Evolutionary conservation across 1,284 basidiomycete species (phyloP), one percentile per base, ranked within the genome.

Genomic region (Rhizoctonia solani): DNA sequence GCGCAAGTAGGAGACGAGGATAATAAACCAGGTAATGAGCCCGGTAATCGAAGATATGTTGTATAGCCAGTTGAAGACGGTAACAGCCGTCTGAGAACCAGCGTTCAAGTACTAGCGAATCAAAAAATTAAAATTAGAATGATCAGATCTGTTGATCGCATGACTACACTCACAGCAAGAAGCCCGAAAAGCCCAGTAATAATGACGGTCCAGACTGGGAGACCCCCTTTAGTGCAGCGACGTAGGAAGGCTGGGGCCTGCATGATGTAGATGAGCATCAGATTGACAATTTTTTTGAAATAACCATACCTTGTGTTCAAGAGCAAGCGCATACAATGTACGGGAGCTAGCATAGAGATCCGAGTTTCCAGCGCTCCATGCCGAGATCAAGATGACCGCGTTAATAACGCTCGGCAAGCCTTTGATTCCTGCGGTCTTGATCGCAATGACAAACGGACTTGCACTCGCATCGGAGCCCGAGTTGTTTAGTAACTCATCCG

Each of bases 1-100:
- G 32, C 58, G 58, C n/a, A 63, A 27, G 58, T 63, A 63, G 21
- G 41, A 52, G 19, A 71, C 58, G 54, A 86, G 83, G 71, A 90
- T 63, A 6, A 39, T 39, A 9, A 25, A 82, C 85, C 86, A 89
- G 23, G 84, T 85, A 54, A 89, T 80, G 63, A 92, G 77, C 21
- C 87, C 86, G 0, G 87, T 87, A 67, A 89, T 85, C 8, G 87
- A 84, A 4, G 85, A 86, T 55, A 90, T 77, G 73, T 88, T 87
- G 72, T 87, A 81, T 37, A 87, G 77, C 86, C 78, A 79, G 70
- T 75, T 72, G 71, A 79, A 79, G 34, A 72, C 52, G 14, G 68
- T 70, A 4, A 68, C 69, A 6, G 67, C 66, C 13, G 58, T 52
- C 27, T 34, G 23, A 56, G 70, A 49, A 46, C 72, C 71, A 54